Conservation (phyloP, 2,329 filamentous ascomycete species). For the Herpotrichia juniperi region DNA sequence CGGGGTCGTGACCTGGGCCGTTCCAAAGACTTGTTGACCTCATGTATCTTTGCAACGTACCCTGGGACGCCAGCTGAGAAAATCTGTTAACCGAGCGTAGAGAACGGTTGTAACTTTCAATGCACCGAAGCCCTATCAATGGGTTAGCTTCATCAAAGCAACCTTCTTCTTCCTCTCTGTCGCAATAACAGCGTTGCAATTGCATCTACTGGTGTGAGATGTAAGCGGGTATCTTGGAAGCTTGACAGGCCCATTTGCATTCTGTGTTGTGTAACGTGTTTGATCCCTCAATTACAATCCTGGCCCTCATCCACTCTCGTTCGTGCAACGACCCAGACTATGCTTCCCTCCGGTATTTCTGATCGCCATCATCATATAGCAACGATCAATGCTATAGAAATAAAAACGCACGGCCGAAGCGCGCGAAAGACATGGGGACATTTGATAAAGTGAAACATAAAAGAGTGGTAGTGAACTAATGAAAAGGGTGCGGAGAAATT, state of each 20-base stretch:
- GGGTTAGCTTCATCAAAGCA: conserved; percentile 14
- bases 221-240: background rate
- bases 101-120: conserved; percentile 17
- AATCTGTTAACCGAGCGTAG: conserved; percentile 22
- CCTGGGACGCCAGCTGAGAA: conserved; percentile 8
- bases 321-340: conserved; percentile 1
- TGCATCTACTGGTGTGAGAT: conserved; percentile 19
- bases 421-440: conserved; percentile 1
- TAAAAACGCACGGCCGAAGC: background rate
- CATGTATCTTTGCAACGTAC: background rate
- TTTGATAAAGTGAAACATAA: conserved; percentile 7
- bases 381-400: conserved; percentile 18
- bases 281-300: conserved; percentile 5
- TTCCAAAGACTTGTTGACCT: background rate
- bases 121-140: conserved; percentile 12
- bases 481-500: conserved; percentile 1
- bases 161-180: conserved; percentile 16
- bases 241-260: conserved; percentile 1
- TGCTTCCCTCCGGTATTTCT: conserved; percentile 5
- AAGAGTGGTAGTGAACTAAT: conserved; percentile 7
- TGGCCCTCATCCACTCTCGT: conserved; percentile 8
- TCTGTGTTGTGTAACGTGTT: background rate
- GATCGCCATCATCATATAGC: conserved; percentile 13
- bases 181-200: conserved; percentile 4
- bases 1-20: background rate